Conservation (phyloP, 352 stramenopile species). For the Phytophthora europaea region DNA sequence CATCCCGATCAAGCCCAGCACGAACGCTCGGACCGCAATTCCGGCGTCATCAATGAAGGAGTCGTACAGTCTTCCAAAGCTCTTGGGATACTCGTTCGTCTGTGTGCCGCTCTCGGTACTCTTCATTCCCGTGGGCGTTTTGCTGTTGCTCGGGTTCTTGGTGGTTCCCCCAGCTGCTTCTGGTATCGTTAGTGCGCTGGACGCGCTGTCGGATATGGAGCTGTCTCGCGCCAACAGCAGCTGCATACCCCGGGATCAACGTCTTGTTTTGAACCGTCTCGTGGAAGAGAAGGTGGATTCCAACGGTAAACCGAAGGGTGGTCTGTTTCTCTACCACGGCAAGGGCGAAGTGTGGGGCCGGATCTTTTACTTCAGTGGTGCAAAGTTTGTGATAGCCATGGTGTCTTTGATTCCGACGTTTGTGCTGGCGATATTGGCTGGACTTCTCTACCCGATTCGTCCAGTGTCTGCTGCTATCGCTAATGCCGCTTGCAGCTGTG, state of each 20-base stretch:
- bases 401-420: constrained; percentile 65
- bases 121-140: constrained; percentile 63
- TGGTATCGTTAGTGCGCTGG: constrained; percentile 63
- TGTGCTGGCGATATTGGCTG: constrained; percentile 56
- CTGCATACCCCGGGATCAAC: constrained; percentile 53
- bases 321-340: constrained; percentile 70
- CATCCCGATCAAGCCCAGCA: constrained; percentile 34
- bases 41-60: constrained; percentile 26
- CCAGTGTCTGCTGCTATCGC: constrained; percentile 52
- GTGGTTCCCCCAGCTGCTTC: constrained; percentile 61
- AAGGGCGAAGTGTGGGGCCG: constrained; percentile 69
- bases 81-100: constrained; percentile 68
- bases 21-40: constrained; percentile 18
- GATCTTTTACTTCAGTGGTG: constrained; percentile 74
- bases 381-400: constrained; percentile 74
- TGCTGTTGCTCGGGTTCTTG: constrained; percentile 70
- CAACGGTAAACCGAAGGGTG: constrained; percentile 39
- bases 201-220: constrained; percentile 82
- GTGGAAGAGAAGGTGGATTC: constrained; percentile 46
- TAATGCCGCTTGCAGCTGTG: constrained; percentile 54
- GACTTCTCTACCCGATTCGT: constrained; percentile 71
- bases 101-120: constrained; percentile 68
- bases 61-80: constrained; percentile 68
- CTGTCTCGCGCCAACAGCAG: constrained; percentile 81
- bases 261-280: constrained; percentile 70